Conservation (phyloP, 495 filamentous ascomycete species). For the Daldinia vernicosa region DNA sequence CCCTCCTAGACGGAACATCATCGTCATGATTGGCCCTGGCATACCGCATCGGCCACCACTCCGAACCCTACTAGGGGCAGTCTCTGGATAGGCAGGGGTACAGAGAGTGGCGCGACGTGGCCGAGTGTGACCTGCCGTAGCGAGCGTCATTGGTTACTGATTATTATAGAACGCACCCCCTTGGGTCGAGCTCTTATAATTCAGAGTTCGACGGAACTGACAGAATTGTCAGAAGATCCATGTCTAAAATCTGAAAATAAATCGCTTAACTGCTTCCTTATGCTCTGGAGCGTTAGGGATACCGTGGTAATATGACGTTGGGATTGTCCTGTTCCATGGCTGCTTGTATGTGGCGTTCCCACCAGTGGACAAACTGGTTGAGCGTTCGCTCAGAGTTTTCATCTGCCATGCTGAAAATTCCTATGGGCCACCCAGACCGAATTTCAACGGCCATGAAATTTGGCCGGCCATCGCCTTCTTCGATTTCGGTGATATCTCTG, state of each 20-base stretch:
- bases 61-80: not conserved
- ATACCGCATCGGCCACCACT: not conserved
- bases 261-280: not conserved
- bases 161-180: not conserved
- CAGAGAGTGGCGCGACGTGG: constrained; percentile 1
- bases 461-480: constrained; percentile 23
- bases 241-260: not conserved
- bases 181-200: not conserved
- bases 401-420: constrained; percentile 24
- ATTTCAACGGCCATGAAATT: constrained; percentile 25
- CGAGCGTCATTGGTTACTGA: not conserved
- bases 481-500: constrained; percentile 16
- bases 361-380: constrained; percentile 26
- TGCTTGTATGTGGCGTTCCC: constrained; percentile 7
- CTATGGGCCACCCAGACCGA: constrained; percentile 34
- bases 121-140: not conserved
- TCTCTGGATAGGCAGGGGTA: too few relatives aligned
- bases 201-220: not conserved
- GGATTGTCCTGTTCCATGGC: constrained; percentile 3
- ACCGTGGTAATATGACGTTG: not conserved
- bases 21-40: not conserved
- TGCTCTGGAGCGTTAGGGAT: not conserved
- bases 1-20: not conserved
- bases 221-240: not conserved
- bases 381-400: constrained; percentile 26